Evolutionary conservation across 192 early-diverging fungal species (phyloP).

Genomic region (Spinellus fusiger): DNA sequence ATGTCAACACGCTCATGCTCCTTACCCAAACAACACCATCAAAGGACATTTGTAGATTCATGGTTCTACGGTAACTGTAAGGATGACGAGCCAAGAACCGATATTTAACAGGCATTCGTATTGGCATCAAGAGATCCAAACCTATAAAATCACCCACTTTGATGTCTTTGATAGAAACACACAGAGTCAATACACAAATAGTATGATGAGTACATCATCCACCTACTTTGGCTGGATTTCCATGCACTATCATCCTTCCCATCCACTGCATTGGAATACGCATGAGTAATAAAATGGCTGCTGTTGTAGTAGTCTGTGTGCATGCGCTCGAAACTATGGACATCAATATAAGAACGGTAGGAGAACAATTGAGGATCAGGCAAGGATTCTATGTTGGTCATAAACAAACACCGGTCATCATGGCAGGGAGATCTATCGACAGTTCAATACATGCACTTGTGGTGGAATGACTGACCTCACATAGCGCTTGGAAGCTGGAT

Average conservation of each 20-base stretch:
- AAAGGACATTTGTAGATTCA: conserved; percentile 29
- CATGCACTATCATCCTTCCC: conserved; percentile 42
- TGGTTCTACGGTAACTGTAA: conserved; percentile 14
- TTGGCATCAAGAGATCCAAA: conserved; percentile 44
- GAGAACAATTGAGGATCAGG: conserved; percentile 41
- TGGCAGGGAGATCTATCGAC: conserved; percentile 32
- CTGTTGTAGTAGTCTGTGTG: conserved; percentile 39
- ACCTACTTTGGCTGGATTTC: conserved; percentile 31
- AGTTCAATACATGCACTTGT: not conserved
- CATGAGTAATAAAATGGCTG: conserved; percentile 23
- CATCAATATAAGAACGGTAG: conserved; percentile 44
- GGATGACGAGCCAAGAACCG: conserved; percentile 23
- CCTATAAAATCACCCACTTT: conserved; percentile 47
- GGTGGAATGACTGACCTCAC: no score
- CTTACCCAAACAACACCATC: conserved; percentile 38
- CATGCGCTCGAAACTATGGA: conserved; percentile 37
- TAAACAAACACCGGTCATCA: conserved; percentile 47
- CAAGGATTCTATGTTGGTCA: conserved; percentile 45
- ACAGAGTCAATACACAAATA: not conserved
- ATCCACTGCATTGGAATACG: conserved; percentile 49
- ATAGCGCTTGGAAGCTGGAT: no score
- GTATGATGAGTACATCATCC: not conserved
- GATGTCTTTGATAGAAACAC: conserved; percentile 26
- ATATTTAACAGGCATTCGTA: conserved; percentile 29
- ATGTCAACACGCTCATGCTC: not conserved